Base-by-base conservation (phyloP, 2,329 filamentous ascomycete species). In the Alternaria angustiovoidea region DNA sequence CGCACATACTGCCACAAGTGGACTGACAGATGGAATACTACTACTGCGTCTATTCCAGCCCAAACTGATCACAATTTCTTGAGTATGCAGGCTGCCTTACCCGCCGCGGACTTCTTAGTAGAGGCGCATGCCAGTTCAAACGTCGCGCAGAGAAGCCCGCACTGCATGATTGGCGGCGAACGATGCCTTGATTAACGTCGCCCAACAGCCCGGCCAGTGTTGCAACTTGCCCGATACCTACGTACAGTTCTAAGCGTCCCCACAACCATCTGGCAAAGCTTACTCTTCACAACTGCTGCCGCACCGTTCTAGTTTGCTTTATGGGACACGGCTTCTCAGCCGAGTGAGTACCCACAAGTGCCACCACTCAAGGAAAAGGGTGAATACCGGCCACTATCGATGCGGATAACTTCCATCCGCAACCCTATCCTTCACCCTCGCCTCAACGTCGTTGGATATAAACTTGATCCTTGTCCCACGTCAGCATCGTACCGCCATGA, bases 391-490 rank as follows among this genome's bases (percentile, higher is more conserved):
- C 43, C 53, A 42, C 53, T 49, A 41, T 26, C 36, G 53, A 24
- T 1, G 28, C 28, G 28, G 28, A 30, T 30, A 0, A 30, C 28
- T 1, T 30, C 28, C 28, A 30, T 30, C 28, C 28, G 28, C 28
- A 30, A 30, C 28, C 28, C 28, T 30, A 11, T 30, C 28, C 28
- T 30, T 1, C 26, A 55, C 18, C 53, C 53, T 47, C n/a, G 30
- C 16, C 32, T 47, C 53, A 47, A 42, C 36, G n/a, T 20, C 24
- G 34, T 26, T 49, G 24, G 14, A 49, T 55, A 55, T 55, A 55
- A 55, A 55, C 53, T 49, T 32, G 43, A 55, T 55, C 53, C 53
- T 49, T 55, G 53, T 55, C 44, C 44, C 53, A 42, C 53, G 36
- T 55, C 24, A 42, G 26, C 44, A 42, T 42, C 44, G 53, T 49